phyloP scores from a whole-genome alignment of 2,329 filamentous ascomycete genomes.

The Lasiodiplodia hormozganensis region DNA sequence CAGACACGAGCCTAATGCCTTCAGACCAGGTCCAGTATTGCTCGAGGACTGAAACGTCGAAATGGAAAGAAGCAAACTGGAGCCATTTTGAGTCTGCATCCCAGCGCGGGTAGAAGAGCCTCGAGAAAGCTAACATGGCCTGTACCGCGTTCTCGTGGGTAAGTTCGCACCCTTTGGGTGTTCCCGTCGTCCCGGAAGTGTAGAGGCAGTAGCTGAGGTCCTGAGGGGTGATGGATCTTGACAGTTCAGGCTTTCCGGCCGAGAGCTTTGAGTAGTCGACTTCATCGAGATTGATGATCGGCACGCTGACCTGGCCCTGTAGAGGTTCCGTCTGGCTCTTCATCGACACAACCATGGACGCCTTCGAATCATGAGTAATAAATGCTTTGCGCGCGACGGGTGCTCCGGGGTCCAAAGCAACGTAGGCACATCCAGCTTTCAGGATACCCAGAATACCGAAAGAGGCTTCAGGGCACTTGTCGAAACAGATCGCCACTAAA shows the following conservation, averaged over 20 bases:
- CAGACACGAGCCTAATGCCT: constrained; percentile 82
- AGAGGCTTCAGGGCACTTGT: constrained; percentile 84
- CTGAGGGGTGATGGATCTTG: constrained; percentile 47
- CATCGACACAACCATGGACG: constrained; percentile 68
- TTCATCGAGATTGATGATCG: constrained; percentile 57
- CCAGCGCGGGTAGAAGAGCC: constrained; percentile 79
- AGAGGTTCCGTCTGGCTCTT: constrained; percentile 52
- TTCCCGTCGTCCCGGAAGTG: constrained; percentile 86
- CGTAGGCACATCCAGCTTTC: constrained; percentile 81
- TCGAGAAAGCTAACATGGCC: constrained; percentile 84
- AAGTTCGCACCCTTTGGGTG: constrained; percentile 85
- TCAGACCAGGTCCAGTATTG: constrained; percentile 97
- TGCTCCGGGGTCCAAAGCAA: constrained; percentile 79
- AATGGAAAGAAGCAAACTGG: constrained; percentile 93
- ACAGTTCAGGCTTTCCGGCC: constrained; percentile 40
- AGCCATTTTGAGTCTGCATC: constrained; percentile 77
- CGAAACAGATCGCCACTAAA: constrained; percentile 79
- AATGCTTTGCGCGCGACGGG: constrained; percentile 77
- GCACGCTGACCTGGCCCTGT: constrained; percentile 39
- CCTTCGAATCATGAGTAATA: constrained; percentile 76
- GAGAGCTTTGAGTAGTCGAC: constrained; percentile 44
- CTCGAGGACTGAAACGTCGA: constrained; percentile 91
- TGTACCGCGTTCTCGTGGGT: constrained; percentile 90
- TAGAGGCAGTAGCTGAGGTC: constrained; percentile 84
- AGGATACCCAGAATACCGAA: constrained; percentile 82